A percentile compares a stretch with the other conserved stretches of the same genome.
Evolutionary conservation across 2,329 filamentous ascomycete genomes (phyloP).

Genomic region (Metarhizium album): DNA sequence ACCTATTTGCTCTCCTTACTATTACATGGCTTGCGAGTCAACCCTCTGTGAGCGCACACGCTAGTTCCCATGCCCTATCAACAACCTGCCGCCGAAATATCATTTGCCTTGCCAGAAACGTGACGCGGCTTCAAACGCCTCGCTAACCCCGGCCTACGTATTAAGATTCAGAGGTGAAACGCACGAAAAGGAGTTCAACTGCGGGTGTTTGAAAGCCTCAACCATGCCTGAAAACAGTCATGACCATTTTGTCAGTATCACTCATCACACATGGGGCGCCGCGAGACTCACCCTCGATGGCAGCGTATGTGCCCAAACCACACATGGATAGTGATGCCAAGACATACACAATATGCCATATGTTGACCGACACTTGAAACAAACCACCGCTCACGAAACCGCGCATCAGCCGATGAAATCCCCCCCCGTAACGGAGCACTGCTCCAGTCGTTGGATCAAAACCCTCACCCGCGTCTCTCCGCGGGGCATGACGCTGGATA

Average conservation of each 20-base stretch:
- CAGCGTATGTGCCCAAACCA: constrained; percentile 8
- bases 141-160: background rate
- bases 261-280: background rate
- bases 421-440: background rate
- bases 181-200: constrained; percentile 12
- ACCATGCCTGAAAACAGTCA: constrained; percentile 1
- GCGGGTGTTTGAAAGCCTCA: constrained; percentile 9
- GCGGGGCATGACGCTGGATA: constrained; percentile 10
- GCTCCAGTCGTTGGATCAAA: constrained; percentile 6
- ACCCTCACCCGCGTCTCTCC: constrained; percentile 8
- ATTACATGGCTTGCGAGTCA: too few species aligned
- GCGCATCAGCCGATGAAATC: constrained; percentile 3
- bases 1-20: too few species aligned
- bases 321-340: constrained; percentile 9
- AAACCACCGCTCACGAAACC: background rate
- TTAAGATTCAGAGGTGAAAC: constrained; percentile 9
- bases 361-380: constrained; percentile 4
- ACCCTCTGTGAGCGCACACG: too few species aligned
- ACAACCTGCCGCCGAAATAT: too few species aligned
- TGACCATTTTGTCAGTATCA: background rate
- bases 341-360: constrained; percentile 7
- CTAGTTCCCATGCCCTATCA: too few species aligned
- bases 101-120: too few species aligned
- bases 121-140: too few species aligned
- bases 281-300: constrained; percentile 4